Evolutionary conservation across 148 eudicot genomes (phyloP), one percentile per base, ranked within the genome.

Genomic region (Nepenthes gracilis): DNA sequence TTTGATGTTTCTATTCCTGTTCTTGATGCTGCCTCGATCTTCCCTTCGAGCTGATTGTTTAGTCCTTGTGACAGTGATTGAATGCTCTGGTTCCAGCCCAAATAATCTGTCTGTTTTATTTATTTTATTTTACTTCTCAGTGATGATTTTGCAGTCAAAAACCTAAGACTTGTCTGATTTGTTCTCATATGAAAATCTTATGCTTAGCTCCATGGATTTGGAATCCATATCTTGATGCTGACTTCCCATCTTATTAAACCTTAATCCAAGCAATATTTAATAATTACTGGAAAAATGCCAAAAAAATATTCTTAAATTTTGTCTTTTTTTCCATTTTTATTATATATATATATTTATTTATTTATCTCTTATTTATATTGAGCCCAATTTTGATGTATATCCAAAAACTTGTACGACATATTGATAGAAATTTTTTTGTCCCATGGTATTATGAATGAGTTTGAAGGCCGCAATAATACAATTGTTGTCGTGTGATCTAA

Each of bases 1-100:
- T 81, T 83, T 80, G 90, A 88, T 85, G 97, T 79, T 88, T 92
- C 94, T 92, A 88, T 92, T 92, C 96, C 84, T 61, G 76, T 80
- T 79, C 83, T 79, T 80, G 75, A 77, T 86, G 83, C 80, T 72
- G 66, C 75, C 78, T 83, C 64, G 72, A 63, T 74, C 68, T 59
- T 64, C 14, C 53, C 68, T 58, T 55, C 66, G 5, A 54, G 57
- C 58, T 43, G 52, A 35, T 10, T 38, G 2, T 59, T 34, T 14
- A 55, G 32, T 6, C 36, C 13, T 5, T 55, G 14, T 48, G 60
- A 61, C 75, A 57, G 61, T 77, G 66, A 62, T 65, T 73, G 72
- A 69, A 23, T 23, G 23, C 23, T 66, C 78, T 82, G 80, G 68
- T 79, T 79, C 79, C 74, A 70, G 75, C 82, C 63, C 71, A 11